These are phyloP conservation scores for Sporothrix globosa DNA, from an alignment of 2,329 filamentous ascomycete species.

Conservation along the genomic window DNA sequence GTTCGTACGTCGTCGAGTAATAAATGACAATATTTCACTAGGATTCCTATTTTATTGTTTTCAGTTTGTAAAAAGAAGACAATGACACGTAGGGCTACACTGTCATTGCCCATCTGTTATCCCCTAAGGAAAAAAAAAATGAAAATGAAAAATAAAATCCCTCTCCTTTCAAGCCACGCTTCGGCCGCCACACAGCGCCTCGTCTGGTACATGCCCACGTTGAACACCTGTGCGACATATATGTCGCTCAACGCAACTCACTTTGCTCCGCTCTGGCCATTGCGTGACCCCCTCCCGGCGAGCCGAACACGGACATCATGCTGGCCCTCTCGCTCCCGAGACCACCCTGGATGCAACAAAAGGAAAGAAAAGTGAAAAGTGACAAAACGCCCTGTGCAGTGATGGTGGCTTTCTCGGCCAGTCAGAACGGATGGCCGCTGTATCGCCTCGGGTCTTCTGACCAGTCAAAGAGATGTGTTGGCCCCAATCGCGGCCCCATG, in stretches of 20 bases:
- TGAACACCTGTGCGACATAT: background rate
- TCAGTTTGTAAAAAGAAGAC: too few relatives aligned
- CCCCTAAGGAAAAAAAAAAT: too few relatives aligned
- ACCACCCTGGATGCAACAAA: conserved; percentile 13
- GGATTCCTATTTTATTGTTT: too few relatives aligned
- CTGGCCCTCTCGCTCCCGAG: conserved; percentile 19
- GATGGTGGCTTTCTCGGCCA: conserved; percentile 7
- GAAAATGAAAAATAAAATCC: background rate
- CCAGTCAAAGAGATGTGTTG: conserved; percentile 14
- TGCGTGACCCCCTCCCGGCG: background rate
- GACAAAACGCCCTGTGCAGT: background rate
- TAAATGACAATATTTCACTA: too few relatives aligned
- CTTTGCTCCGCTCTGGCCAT: background rate
- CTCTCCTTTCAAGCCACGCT: background rate
- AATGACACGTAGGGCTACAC: too few relatives aligned
- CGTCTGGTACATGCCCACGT: background rate
- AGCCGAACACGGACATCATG: conserved; percentile 17
- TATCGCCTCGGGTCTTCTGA: conserved; percentile 14
- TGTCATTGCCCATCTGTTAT: too few relatives aligned
- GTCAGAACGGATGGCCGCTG: background rate
- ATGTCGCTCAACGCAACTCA: background rate
- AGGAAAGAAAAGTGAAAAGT: too few relatives aligned
- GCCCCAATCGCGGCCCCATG: conserved; percentile 16
- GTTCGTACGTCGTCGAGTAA: too few relatives aligned
- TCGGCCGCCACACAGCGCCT: background rate